Evolutionary conservation across 305 asterid species (phyloP), one percentile per base, ranked within the genome.

Genomic region (Fraxinus velutina): DNA sequence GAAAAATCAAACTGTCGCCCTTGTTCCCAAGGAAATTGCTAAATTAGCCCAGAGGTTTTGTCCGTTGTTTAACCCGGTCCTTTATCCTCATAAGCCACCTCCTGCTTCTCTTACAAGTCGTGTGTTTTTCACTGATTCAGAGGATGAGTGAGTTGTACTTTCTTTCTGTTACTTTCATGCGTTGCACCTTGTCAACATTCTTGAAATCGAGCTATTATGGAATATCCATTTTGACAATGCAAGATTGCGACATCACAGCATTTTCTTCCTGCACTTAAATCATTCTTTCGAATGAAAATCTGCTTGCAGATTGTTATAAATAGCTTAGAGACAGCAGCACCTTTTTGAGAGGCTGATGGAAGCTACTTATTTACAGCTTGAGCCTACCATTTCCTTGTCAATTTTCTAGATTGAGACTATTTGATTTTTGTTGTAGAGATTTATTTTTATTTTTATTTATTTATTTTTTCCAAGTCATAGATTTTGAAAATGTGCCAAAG

Each of bases 1-100:
- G 50, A 94, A 90, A 84, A 88, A 82, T 68, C 95, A 92, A 87
- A 85, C 97, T 76, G 88, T 92, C 87, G 91, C 92, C 85, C 90
- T 84, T 80, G 99, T 93, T 87, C 98, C 97, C 21, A 94, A 89
- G 85, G 97, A 92, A 87, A 93, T 96, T 80, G 92, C 97, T 78
- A 86, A 85, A 81, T 85, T 94, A 89, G 92, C 98, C 78, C 90
- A 85, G 89, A 92, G 96, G 85, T 96, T 96, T 91, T 87, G 81
- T 87, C 92, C 96, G 0, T 85, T 94, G 87, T 94, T 96, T 85
- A 96, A 96, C 88, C 92, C 97, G 15, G 89, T 93, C 60, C 91
- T 96, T 82, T 96, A 91, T 87, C 99, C 99, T 75, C 94, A 89
- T 85, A 90, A 93, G 88, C 97, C 98, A 85, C 98, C 99, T 47